Base-by-base conservation (phyloP, 2,329 filamentous ascomycete species). In the Albifimbria verrucaria region DNA sequence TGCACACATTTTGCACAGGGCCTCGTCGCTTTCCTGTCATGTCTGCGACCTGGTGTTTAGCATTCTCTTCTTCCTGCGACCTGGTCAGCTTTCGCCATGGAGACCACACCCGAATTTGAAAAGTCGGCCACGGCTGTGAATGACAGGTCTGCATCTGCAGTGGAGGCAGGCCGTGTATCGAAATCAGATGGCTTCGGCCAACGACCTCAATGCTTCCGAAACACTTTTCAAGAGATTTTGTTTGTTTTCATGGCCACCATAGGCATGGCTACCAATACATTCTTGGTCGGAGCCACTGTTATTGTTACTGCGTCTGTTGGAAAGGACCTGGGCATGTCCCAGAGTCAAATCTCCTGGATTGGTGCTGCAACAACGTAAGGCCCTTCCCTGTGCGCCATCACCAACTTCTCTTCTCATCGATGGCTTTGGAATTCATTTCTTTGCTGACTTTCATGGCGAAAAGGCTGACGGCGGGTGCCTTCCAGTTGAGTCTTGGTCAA, bases 221-320 rank as follows among this genome's bases (percentile, higher is more conserved):
- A 76, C 42, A 86, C 83, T 0, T 52, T 81, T 2, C 81, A 87
- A 60, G 86, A 89, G 71, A 74, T 82, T 36, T 69, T 85, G 2
- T 89, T 89, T 61, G 81, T 89, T 17, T 65, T 85, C 18, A 85
- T 84, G 39, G 82, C 84, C 10, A 89, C 86, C 2, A 82, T 88
- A 72, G 84, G 85, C 2, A 85, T 87, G 44, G 84, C 81, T 3
- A 83, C 85, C 62, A 78, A 77, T 10, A 78, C 79, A 4, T 84
- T 89, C 59, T 71, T 86, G 24, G 73, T 74, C 7, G 86, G 85
- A 12, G 74, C 78, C 4, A 77, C 82, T 4, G 77, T 84, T 3
- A 85, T 87, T 54, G 82, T 87, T 55, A 84, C 83, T 2, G 80
- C 80, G 1, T 80, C 80, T 49, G 84, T 87, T 47, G 83, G 79